phyloP scores from a whole-genome alignment of 202 grass and related monocot genomes.

The Eragrostis tef region DNA sequence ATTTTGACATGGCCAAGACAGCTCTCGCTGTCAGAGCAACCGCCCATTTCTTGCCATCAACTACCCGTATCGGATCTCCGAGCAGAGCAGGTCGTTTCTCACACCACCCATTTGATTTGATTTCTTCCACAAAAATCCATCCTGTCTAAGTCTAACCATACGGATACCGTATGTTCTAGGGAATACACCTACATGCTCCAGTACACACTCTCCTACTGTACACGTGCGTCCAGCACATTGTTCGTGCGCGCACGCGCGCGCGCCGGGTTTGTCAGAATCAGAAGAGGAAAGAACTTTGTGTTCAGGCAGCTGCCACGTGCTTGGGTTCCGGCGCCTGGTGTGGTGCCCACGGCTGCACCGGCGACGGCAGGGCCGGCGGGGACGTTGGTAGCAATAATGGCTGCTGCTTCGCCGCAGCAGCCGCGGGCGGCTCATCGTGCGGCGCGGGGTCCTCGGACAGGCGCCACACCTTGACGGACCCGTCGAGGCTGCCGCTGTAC shows the following conservation, averaged over 20 bases:
- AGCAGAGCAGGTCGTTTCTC: background rate
- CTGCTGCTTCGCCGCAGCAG: background rate
- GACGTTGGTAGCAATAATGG: background rate
- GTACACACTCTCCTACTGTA: background rate
- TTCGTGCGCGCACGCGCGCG: background rate
- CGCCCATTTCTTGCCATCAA: conserved; percentile 33
- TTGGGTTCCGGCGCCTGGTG: conserved; percentile 19
- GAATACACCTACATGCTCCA: conserved; percentile 11
- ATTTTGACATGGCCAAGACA: conserved; percentile 5
- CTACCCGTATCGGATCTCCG: conserved; percentile 19
- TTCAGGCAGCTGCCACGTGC: conserved; percentile 47
- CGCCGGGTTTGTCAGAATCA: too few species aligned
- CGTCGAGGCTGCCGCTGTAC: conserved; percentile 93
- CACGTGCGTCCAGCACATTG: conserved; percentile 33
- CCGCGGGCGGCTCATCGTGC: background rate
- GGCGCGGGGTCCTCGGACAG: conserved; percentile 44
- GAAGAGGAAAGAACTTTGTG: background rate
- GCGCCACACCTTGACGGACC: conserved; percentile 81
- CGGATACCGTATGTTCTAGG: background rate
- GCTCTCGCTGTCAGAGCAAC: conserved; percentile 29
- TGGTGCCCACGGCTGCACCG: background rate
- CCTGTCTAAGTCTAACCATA: background rate
- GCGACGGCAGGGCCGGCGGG: background rate
- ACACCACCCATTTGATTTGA: background rate
- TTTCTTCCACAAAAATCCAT: conserved; percentile 19